Evolutionary conservation across 371 early-diverging fungal species (phyloP), one percentile per base, ranked within the genome.

Genomic region (Mycotypha africana): DNA sequence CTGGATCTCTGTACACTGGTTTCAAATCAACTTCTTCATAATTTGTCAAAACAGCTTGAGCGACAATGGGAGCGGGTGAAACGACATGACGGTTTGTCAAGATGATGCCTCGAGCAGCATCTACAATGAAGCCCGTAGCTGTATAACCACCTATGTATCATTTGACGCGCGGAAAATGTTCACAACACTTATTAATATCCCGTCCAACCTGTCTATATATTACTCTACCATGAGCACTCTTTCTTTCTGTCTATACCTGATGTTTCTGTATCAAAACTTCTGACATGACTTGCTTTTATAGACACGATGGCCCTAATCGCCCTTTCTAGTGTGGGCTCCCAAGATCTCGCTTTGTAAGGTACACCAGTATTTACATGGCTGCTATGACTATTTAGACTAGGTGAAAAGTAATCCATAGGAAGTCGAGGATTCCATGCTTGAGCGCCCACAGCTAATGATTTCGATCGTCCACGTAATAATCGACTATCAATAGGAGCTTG

Each of bases 51-150:
- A 92, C 74, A 1, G 89, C 86, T 56, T 82, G 86, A 8, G 91
- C 93, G 12, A 90, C 81, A 44, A 90, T 84, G 5, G 95, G 96
- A 0, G 88, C 92, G 0, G 88, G 78, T 33, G 89, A 84, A 15
- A 89, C 90, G 1, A 94, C 92, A 53, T 95, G 95, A 5, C 94
- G 76, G 62, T 95, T 95, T 11, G 96, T 85, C 15, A 95, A 70
- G 37, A 95, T 85, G 38, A 95, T 70, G 12, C 93, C 97, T 0
- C 69, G 67, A 43, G 76, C 45, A 9, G 85, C 86, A 55, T 96
- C 95, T 0, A 96, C 95, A 1, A 96, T 81, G 62, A 95, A 95
- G 1, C 97, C 97, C 1, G 96, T 88, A 2, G 96, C 95, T 15
- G 82, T 78, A 51, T 76, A 83, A 4, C 67, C 84, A 50, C 86